Percentiles rank a stretch among this genome's conserved stretches.
Conservation (phyloP, 1,284 basidiomycete genomes). For the Schizopora paradoxa region DNA sequence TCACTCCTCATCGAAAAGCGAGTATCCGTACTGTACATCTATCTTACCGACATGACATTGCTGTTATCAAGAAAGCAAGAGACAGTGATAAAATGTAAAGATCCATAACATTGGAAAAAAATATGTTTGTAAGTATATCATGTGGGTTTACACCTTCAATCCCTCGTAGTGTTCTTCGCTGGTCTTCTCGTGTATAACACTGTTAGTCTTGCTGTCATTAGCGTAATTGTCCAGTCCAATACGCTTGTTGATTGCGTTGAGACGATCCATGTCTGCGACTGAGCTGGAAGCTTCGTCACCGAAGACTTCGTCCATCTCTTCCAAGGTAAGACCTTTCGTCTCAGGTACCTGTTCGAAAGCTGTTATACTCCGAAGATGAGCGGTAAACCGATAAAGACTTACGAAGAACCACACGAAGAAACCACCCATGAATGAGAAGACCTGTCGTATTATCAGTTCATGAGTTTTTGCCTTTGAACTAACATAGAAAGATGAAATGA, state of each 20-base stretch:
- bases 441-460: constrained; percentile 29
- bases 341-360: constrained; percentile 46
- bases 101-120: too few relatives aligned
- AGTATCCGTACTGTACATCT: too few relatives aligned
- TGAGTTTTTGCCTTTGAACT: not conserved
- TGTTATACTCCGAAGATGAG: constrained; percentile 3
- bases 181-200: constrained; percentile 17
- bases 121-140: too few relatives aligned
- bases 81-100: too few relatives aligned
- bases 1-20: too few relatives aligned
- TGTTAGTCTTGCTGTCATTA: too few relatives aligned
- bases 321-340: constrained; percentile 61
- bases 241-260: constrained; percentile 50
- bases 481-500: constrained; percentile 1
- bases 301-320: constrained; percentile 70
- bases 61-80: too few relatives aligned
- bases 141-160: too few relatives aligned
- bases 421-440: constrained; percentile 58
- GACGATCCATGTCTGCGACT: constrained; percentile 47
- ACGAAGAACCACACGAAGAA: constrained; percentile 60
- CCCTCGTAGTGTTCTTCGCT: constrained; percentile 19
- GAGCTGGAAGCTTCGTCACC: constrained; percentile 46
- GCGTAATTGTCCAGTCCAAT: constrained; percentile 42
- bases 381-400: constrained; percentile 22
- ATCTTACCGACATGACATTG: too few relatives aligned